Evolutionary conservation across 2,329 filamentous ascomycete species (phyloP), one percentile per base, ranked within the genome.

Genomic region (Aphanocladium album): DNA sequence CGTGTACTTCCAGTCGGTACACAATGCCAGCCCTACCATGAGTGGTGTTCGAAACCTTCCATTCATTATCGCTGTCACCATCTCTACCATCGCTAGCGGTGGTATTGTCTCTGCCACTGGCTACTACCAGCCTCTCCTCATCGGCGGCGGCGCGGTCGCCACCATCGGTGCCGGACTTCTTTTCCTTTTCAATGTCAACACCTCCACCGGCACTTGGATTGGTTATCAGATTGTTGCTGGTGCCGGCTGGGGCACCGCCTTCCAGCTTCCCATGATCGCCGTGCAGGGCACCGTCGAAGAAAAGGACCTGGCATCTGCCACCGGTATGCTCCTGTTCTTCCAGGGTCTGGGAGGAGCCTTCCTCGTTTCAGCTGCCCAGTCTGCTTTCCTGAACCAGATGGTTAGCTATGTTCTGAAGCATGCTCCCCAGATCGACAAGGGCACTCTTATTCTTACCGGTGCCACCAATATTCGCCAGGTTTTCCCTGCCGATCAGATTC

Each of bases 401-500:
- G 63, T 79, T 43, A 64, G 65, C 6, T 65, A 71, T 27, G 68
- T 79, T 27, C 61, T 69, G 9, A 62, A 63, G 19, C 65, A 68
- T n/a, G 74, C 72, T 2, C 77, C 78, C 5, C 64, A 67, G 3
- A 69, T 81, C 39, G 68, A 73, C 64, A 68, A 75, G 11, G 64
- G 59, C 6, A 64, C 66, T 0, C 73, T 82, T 4, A 69, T 79
- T 37, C 66, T 73, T 2, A 76, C 76, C 0, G 80, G 80, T 17
- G 79, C 80, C 3, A 88, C 85, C 0, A 79, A 83, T 64, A 76
- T 91, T 41, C 80, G 84, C 64, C 62, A 68, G 5, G 73, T 72
- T 2, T 83, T 89, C 64, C 68, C 77, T 0, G 60, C 67, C 0
- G 69, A 81, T n/a, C 78, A 77, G 61, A 74, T 88, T 2, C 67